Percentiles rank a stretch among this genome's conserved stretches.
Conservation (phyloP, 2,329 filamentous ascomycete species). For the Keithomyces neogunnii region DNA sequence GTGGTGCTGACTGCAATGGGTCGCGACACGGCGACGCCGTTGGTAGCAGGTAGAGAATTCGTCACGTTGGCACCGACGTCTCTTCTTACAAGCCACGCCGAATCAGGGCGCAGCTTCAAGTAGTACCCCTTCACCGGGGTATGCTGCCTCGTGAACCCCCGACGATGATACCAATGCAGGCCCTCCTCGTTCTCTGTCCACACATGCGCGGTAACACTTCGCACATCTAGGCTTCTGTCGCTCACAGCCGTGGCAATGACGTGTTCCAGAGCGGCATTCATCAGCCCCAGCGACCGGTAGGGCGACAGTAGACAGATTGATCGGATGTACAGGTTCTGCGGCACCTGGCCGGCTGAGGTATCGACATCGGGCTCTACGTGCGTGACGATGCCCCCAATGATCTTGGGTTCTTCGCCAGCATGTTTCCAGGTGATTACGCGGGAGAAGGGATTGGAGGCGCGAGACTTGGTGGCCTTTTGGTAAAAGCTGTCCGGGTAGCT, state of each 20-base stretch:
- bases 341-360: constrained; percentile 5
- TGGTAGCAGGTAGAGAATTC: background rate
- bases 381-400: constrained; percentile 55
- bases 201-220: constrained; percentile 53
- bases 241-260: constrained; percentile 32
- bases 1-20: constrained; percentile 17
- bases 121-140: constrained; percentile 51
- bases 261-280: constrained; percentile 46
- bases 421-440: constrained; percentile 52
- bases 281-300: constrained; percentile 52
- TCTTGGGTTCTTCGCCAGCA: constrained; percentile 32
- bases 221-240: constrained; percentile 28
- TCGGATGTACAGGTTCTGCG: constrained; percentile 53
- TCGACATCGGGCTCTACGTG: constrained; percentile 39
- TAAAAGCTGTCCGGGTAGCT: constrained; percentile 59
- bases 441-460: constrained; percentile 44
- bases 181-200: constrained; percentile 60
- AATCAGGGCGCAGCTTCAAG: constrained; percentile 50
- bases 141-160: constrained; percentile 45
- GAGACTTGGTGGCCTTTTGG: constrained; percentile 40
- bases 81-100: constrained; percentile 51
- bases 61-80: constrained; percentile 22
- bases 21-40: constrained; percentile 3
- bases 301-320: constrained; percentile 55
- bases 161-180: constrained; percentile 51